A percentile compares a stretch with the other conserved stretches of the same genome.
phyloP scores from a whole-genome alignment of 2,329 filamentous ascomycete species.

The Penicillium verrucosum region DNA sequence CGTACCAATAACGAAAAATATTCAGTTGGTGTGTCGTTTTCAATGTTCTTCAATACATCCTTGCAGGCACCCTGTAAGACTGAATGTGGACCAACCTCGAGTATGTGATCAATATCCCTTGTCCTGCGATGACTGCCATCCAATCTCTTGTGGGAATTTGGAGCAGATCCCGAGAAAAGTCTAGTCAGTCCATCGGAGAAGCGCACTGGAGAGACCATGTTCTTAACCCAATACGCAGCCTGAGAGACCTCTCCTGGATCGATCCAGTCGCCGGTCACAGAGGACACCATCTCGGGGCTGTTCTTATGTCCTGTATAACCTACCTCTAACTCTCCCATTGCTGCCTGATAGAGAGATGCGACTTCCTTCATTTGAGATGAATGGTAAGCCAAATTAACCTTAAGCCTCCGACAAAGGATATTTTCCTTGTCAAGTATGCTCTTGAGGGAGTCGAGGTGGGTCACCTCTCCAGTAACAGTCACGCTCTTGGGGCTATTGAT shows the following conservation, averaged over 20 bases:
- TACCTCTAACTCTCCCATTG: not conserved
- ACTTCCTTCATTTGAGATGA: constrained; percentile 12
- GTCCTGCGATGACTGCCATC: not conserved
- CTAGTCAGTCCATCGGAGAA: constrained; percentile 11
- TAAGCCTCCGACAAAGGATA: constrained; percentile 6
- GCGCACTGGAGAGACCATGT: constrained; percentile 14
- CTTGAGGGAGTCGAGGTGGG: constrained; percentile 3
- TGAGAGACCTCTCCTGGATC: constrained; percentile 21
- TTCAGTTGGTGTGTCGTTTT: not conserved
- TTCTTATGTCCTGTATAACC: not conserved
- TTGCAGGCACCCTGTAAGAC: constrained; percentile 13
- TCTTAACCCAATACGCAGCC: constrained; percentile 16
- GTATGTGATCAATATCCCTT: constrained; percentile 2
- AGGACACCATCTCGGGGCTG: not conserved
- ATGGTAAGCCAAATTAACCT: constrained; percentile 17
- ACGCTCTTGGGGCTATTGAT: constrained; percentile 9
- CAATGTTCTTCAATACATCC: not conserved
- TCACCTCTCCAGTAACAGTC: constrained; percentile 1
- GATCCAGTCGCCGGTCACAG: not conserved
- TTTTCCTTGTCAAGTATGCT: not conserved
- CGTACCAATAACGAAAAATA: not conserved
- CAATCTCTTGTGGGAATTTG: not conserved
- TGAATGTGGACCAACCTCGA: constrained; percentile 26
- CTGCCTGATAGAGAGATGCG: not conserved
- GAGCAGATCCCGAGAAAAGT: not conserved